These are phyloP conservation scores for Kluyveromyces aestuarii DNA, from an alignment of 805 yeast species.

Conservation along the genomic window DNA sequence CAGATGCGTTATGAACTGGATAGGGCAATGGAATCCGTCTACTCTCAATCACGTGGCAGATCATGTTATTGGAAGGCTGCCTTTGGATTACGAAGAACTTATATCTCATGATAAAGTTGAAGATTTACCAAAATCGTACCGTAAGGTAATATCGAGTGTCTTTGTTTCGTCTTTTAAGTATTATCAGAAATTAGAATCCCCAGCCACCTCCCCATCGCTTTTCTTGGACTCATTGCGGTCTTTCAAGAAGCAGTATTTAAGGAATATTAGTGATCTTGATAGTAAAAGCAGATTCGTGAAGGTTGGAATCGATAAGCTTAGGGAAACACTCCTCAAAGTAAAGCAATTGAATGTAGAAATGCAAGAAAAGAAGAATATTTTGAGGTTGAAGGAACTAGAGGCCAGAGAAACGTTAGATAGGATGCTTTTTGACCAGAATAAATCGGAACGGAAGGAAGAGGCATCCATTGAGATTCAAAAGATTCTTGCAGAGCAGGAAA, in stretches of 20 bases:
- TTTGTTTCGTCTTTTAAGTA: constrained; percentile 39
- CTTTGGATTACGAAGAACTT: constrained; percentile 36
- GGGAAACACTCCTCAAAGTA: constrained; percentile 70
- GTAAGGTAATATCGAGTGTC: constrained; percentile 40
- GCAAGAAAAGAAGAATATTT: constrained; percentile 39
- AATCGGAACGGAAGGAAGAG: constrained; percentile 83
- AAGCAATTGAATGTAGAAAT: constrained; percentile 47
- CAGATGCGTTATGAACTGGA: constrained; percentile 81
- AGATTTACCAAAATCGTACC: constrained; percentile 17
- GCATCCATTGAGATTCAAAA: constrained; percentile 71
- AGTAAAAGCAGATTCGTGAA: constrained; percentile 63
- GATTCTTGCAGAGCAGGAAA: constrained; percentile 60
- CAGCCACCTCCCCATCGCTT: constrained; percentile 41
- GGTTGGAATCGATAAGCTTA: constrained; percentile 63
- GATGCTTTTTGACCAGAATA: constrained; percentile 80
- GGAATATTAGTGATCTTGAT: constrained; percentile 43
- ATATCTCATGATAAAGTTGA: constrained; percentile 3
- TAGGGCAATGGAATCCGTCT: constrained; percentile 68
- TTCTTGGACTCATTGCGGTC: constrained; percentile 42
- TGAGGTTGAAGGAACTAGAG: constrained; percentile 51
- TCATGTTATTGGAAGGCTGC: constrained; percentile 34
- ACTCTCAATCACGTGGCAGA: constrained; percentile 45
- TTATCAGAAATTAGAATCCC: constrained; percentile 1
- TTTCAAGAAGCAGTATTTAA: constrained; percentile 35
- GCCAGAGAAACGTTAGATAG: constrained; percentile 63